These are phyloP conservation scores for Dunaliella primolecta DNA, from an alignment of 139 green algal species.

Conservation along the genomic window DNA sequence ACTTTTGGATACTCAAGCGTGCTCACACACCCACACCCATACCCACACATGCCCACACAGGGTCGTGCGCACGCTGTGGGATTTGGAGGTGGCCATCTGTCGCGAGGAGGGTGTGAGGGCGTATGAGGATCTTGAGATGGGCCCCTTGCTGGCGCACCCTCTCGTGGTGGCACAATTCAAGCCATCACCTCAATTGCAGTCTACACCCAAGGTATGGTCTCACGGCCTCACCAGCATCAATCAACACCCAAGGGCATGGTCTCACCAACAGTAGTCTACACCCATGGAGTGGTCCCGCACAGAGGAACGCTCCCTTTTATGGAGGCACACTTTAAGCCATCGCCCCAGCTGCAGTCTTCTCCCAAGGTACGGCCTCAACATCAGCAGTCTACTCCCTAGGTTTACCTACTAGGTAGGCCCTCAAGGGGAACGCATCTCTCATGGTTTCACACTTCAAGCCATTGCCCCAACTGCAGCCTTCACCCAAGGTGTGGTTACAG, in stretches of 20 bases:
- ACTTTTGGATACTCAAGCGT: too few relatives aligned
- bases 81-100: slow-evolving; percentile 7
- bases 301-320: slow-evolving; percentile 8
- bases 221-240: too few relatives aligned
- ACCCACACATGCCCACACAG: not conserved
- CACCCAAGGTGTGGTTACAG: too few relatives aligned
- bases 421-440: not conserved
- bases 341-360: not conserved
- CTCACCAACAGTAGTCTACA: too few relatives aligned
- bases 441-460: not conserved
- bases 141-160: slow-evolving; percentile 5
- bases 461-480: not conserved
- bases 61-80: slow-evolving; percentile 4
- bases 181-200: not conserved
- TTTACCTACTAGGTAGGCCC: too few relatives aligned
- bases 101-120: not conserved
- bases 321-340: not conserved
- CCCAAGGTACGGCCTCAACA: too few relatives aligned
- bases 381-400: too few relatives aligned
- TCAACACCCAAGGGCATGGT: too few relatives aligned
- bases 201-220: slow-evolving; percentile 6
- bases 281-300: too few relatives aligned
- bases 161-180: not conserved
- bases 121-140: slow-evolving; percentile 3
- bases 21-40: too few relatives aligned